These are phyloP conservation scores for Emmonsia crescens DNA, from an alignment of 2,329 filamentous ascomycete genomes.

Conservation along the genomic window DNA sequence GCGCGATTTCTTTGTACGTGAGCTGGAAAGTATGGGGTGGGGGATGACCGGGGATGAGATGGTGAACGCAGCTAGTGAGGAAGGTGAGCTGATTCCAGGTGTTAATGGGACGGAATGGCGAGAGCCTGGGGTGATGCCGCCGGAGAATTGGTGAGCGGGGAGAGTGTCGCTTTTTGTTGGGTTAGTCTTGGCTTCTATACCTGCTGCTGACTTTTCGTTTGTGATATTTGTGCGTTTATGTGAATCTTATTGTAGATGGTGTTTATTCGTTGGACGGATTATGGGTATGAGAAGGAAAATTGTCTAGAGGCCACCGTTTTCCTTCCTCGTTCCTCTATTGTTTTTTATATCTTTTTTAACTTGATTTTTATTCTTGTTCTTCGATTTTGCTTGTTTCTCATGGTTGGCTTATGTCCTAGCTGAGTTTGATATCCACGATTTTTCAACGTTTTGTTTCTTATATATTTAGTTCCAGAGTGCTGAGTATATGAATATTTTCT, in stretches of 20 bases:
- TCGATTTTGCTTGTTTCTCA: background rate
- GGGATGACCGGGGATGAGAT: conserved; percentile 30
- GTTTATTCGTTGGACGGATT: background rate
- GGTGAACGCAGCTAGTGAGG: conserved; percentile 19
- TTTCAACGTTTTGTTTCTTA: background rate
- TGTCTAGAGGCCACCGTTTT: background rate
- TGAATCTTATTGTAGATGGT: background rate
- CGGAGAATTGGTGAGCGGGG: conserved; percentile 8
- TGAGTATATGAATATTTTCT: background rate
- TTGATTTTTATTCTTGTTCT: background rate
- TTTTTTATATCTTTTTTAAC: background rate
- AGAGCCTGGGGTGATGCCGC: background rate
- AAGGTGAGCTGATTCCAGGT: conserved; percentile 19
- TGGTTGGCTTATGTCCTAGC: background rate
- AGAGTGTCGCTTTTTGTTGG: background rate
- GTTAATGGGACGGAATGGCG: conserved; percentile 26
- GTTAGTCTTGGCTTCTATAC: background rate
- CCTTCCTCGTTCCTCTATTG: background rate
- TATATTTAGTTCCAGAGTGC: background rate
- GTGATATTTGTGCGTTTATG: background rate
- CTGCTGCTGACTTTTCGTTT: background rate
- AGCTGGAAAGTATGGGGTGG: conserved; percentile 61
- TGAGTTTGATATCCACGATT: background rate
- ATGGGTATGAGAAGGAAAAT: background rate
- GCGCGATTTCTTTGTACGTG: conserved; percentile 67